Base-by-base conservation (phyloP, 2,329 filamentous ascomycete species). In the Tolypocladium guangdongense region DNA sequence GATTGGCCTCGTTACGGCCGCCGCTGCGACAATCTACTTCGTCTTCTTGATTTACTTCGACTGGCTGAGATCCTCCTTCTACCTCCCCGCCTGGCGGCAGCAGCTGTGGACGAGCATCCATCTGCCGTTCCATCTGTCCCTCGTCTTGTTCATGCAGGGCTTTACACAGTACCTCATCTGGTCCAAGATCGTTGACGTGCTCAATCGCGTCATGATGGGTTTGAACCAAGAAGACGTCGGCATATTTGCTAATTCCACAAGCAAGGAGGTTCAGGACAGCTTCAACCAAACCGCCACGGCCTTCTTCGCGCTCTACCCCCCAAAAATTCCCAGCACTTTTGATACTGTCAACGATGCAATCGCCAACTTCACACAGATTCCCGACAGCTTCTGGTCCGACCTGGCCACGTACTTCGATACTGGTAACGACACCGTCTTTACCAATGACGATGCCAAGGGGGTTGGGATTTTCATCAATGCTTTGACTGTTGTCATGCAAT, bases 91-190 rank as follows among this genome's bases (percentile, higher is more conserved):
- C 64, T 70, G 81, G 47, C 75, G 79, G 5, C 83, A 86, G 58
- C 78, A 83, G 50, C 66, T 81, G 51, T 83, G 79, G 80, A 74
- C 76, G 0, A 54, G 72, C 2, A 63, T 81, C 1, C 83, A 86
- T 66, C 80, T 84, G 55, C 82, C 82, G 0, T 80, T 86, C 59
- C 82, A 87, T 58, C 73, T 85, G 2, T 70, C 78, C 7, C 75
- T 87, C 35, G 77, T 84, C 16, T 74, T 86, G 7, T 75, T 84
- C n/a, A 77, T 84, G 46, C 82, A 85, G 60, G 83, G 80, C 16
- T 72, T 76, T 39, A 81, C 80, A 7, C 81, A 85, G 57, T 77
- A 84, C 49, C 66, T 76, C 52, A 68, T 73, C 51, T 75, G 71
- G 68, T 67, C 66, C 27, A 74, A 74, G 55, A 64, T 74, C 20